Conservation (phyloP, 1,284 basidiomycete species). For the Sanghuangporus weigelae region DNA sequence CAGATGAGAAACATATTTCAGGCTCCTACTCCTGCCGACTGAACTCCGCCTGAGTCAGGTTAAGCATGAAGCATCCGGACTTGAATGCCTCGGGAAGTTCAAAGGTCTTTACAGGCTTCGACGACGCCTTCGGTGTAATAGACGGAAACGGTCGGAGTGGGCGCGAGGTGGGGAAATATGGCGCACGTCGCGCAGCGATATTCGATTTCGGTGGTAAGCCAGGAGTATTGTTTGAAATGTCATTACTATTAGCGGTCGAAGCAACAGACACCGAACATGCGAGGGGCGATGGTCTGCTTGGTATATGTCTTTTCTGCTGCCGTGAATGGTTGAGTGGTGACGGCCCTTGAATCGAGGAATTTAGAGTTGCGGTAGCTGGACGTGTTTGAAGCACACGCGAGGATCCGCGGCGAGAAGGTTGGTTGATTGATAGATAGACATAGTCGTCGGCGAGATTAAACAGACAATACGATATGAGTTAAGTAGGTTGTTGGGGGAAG, state of each 20-base stretch:
- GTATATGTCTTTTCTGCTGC: constrained; percentile 9
- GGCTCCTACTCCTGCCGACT: constrained; percentile 56
- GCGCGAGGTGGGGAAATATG: constrained; percentile 61
- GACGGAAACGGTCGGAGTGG: constrained; percentile 71
- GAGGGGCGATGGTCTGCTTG: constrained; percentile 17
- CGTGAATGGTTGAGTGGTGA: not conserved
- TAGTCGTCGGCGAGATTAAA: not conserved
- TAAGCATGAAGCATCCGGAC: constrained; percentile 57
- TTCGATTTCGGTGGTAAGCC: not conserved
- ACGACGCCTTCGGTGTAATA: constrained; percentile 36
- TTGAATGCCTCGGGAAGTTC: constrained; percentile 68
- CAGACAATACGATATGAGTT: not conserved
- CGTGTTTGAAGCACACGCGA: not conserved
- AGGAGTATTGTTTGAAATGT: not conserved
- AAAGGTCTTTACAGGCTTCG: constrained; percentile 61
- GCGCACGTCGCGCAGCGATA: constrained; percentile 33
- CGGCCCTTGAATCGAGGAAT: not conserved
- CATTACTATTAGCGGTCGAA: constrained; percentile 1
- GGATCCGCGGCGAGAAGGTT: not conserved
- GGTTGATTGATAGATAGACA: not conserved
- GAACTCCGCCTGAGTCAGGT: constrained; percentile 76
- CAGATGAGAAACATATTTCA: not conserved
- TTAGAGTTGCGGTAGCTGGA: not conserved
- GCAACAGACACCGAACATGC: not conserved
- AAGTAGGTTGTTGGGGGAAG: not conserved